Evolutionary conservation across 1,284 basidiomycete genomes (phyloP).

Genomic region (Erythrobasidium hasegawianum): DNA sequence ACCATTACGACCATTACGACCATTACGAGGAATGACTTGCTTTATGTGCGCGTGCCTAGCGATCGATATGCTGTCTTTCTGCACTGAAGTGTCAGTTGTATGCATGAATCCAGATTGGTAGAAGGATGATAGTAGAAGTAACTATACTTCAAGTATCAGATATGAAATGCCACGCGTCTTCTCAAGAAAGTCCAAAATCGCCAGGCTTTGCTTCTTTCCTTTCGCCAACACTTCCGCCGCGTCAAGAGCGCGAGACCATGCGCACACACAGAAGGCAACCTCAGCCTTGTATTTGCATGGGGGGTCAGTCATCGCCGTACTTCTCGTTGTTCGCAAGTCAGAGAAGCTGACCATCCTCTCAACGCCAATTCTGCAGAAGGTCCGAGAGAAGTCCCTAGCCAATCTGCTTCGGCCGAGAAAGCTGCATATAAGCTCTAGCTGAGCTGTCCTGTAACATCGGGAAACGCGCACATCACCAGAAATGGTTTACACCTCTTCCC

Average conservation of each 20-base stretch:
- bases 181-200: no score
- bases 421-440: slow-evolving; percentile 1
- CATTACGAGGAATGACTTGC: no score
- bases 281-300: neutral
- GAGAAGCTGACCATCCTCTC: no score
- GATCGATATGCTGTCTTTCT: no score
- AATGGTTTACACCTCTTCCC: neutral
- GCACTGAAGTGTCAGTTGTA: no score
- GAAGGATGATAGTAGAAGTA: no score
- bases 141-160: no score
- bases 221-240: neutral
- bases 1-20: no score
- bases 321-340: no score
- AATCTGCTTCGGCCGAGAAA: slow-evolving; percentile 3
- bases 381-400: slow-evolving; percentile 11
- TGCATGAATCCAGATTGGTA: no score
- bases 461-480: slow-evolving; percentile 10
- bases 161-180: no score
- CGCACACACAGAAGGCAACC: neutral
- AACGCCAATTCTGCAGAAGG: slow-evolving; percentile 7
- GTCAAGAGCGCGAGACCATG: slow-evolving; percentile 5
- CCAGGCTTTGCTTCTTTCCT: neutral
- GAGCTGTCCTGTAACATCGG: slow-evolving; percentile 8
- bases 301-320: neutral
- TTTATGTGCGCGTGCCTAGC: no score